Percentiles rank a stretch among this genome's conserved stretches.
Evolutionary conservation across 2,329 filamentous ascomycete genomes (phyloP).

Genomic region (Periconia sp.): DNA sequence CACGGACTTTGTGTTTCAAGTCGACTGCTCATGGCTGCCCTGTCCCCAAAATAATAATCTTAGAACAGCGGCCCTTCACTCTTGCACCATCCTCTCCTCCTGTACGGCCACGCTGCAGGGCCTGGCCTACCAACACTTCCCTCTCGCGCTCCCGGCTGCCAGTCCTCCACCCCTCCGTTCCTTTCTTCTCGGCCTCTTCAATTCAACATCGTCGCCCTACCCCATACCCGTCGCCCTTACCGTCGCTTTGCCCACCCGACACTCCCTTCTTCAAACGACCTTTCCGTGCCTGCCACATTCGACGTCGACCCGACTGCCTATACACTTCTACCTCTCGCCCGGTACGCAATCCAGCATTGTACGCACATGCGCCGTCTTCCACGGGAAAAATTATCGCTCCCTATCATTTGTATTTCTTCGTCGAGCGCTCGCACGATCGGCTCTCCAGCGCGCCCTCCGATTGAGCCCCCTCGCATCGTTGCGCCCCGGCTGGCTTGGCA

Average conservation of each 20-base stretch:
- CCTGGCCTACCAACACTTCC: conserved; percentile 13
- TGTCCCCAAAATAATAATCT: conserved; percentile 5
- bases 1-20: background rate
- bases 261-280: background rate
- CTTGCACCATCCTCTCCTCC: background rate
- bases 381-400: background rate
- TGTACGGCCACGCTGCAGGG: background rate
- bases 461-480: conserved; percentile 23
- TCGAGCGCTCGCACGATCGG: background rate
- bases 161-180: background rate
- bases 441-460: conserved; percentile 2
- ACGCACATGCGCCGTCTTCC: background rate
- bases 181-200: background rate
- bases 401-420: conserved; percentile 3
- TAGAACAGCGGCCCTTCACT: background rate
- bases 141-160: background rate
- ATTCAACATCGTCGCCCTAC: background rate
- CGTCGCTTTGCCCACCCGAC: too few species aligned
- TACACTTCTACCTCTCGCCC: conserved; percentile 13
- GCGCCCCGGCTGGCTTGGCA: conserved; percentile 31
- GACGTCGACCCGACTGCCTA: background rate
- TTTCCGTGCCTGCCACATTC: background rate
- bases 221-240: too few species aligned
- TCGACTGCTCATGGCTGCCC: background rate
- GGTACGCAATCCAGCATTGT: conserved; percentile 7